Percentiles rank a stretch among this genome's conserved stretches.
phyloP scores from a whole-genome alignment of 352 stramenopile species.

The Globisporangium middletonii region DNA sequence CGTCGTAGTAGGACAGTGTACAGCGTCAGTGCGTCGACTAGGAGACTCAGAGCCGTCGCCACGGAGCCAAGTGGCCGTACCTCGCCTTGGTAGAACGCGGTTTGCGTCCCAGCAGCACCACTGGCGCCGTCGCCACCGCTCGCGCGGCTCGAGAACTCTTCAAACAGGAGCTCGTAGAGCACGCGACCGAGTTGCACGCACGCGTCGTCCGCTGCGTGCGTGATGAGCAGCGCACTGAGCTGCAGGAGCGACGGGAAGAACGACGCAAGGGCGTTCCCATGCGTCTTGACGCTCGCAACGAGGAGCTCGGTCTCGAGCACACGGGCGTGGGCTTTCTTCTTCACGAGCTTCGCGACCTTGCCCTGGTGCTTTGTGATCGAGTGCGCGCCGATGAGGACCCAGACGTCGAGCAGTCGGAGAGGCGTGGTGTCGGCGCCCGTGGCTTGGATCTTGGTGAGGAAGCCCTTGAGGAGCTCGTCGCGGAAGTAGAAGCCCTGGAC shows the following conservation, averaged over 20 bases:
- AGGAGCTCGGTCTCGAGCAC: constrained; percentile 24
- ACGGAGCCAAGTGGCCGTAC: constrained; percentile 11
- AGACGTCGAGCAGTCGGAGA: constrained; percentile 41
- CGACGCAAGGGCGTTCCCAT: constrained; percentile 33
- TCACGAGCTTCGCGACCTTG: constrained; percentile 38
- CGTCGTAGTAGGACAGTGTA: too few relatives aligned
- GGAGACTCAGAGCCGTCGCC: not conserved
- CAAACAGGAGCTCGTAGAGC: constrained; percentile 44
- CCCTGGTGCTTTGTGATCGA: constrained; percentile 30
- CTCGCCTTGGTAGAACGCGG: constrained; percentile 44
- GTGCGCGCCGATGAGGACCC: constrained; percentile 35
- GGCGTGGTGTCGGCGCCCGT: constrained; percentile 4
- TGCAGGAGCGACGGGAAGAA: constrained; percentile 40
- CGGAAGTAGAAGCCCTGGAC: constrained; percentile 52
- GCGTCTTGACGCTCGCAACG: constrained; percentile 20
- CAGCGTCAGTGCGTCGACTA: not conserved
- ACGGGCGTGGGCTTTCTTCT: constrained; percentile 28
- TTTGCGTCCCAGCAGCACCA: constrained; percentile 11
- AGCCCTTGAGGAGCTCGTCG: constrained; percentile 39
- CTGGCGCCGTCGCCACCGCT: constrained; percentile 8
- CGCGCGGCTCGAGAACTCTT: constrained; percentile 27
- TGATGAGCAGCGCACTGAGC: constrained; percentile 24
- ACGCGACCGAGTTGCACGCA: constrained; percentile 26
- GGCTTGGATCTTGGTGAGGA: constrained; percentile 23
- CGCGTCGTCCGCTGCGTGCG: constrained; percentile 10